phyloP scores from a whole-genome alignment of 139 green algal genomes.

The Tetraselmis chui region DNA sequence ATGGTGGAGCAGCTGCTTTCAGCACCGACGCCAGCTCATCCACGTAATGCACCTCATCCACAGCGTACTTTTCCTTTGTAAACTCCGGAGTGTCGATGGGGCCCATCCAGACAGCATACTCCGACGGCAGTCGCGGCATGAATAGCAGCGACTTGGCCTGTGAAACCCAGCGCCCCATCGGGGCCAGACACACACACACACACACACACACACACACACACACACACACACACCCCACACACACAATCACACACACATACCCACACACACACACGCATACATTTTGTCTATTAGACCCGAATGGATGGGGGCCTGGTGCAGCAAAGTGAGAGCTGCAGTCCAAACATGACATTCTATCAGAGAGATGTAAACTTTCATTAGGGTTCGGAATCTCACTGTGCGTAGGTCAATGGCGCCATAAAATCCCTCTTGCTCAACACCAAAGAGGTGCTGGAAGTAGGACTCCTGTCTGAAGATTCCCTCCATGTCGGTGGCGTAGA shows the following conservation, averaged over 20 bases:
- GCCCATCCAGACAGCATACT: constrained; percentile 83
- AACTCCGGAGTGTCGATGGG: constrained; percentile 44
- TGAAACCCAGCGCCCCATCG: not conserved
- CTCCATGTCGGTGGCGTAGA: constrained; percentile 36
- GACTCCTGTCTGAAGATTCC: constrained; percentile 61
- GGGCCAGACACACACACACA: too few relatives aligned
- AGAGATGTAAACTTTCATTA: too few relatives aligned
- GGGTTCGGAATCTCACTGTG: constrained; percentile 14
- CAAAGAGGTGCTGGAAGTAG: constrained; percentile 90
- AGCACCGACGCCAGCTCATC: constrained; percentile 68
- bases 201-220: too few relatives aligned
- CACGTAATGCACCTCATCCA: constrained; percentile 53
- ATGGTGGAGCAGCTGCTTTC: constrained; percentile 20
- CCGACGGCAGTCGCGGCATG: constrained; percentile 63
- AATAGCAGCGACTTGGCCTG: constrained; percentile 60
- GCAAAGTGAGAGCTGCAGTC: too few relatives aligned
- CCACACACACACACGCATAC: too few relatives aligned
- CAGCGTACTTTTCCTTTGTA: constrained; percentile 17
- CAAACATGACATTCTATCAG: too few relatives aligned
- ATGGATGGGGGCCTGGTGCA: too few relatives aligned
- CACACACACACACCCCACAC: too few relatives aligned
- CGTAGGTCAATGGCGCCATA: constrained; percentile 62
- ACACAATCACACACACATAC: too few relatives aligned
- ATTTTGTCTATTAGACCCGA: too few relatives aligned
- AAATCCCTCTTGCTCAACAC: constrained; percentile 68